phyloP scores from a whole-genome alignment of 2,329 filamentous ascomycete species.

The Aspergillus uvarum region DNA sequence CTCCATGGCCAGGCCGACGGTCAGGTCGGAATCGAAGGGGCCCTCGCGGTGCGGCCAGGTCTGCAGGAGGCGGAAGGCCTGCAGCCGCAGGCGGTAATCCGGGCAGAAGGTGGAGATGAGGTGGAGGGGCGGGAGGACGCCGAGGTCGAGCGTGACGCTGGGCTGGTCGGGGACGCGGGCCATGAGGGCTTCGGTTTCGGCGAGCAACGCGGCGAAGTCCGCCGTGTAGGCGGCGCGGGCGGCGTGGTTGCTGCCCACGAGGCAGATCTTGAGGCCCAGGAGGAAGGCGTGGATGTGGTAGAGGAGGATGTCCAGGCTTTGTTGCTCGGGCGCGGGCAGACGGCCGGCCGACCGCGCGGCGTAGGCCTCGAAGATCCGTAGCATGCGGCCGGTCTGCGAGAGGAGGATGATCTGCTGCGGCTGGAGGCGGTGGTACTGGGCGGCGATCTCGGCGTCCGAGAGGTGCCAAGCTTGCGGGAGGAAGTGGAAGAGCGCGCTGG shows the following conservation, averaged over 20 bases:
- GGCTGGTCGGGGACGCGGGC: slow-evolving; percentile 12
- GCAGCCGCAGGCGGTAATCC: slow-evolving; percentile 21
- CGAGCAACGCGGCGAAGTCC: slow-evolving; percentile 5
- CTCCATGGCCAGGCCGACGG: slow-evolving; percentile 28
- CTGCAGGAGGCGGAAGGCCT: slow-evolving; percentile 29
- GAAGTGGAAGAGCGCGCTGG: no score
- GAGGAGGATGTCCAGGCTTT: no score
- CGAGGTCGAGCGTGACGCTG: slow-evolving; percentile 28
- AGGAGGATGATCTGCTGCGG: no score
- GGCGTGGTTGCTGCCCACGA: slow-evolving; percentile 6
- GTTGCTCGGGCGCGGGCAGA: no score
- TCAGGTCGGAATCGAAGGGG: slow-evolving; percentile 34
- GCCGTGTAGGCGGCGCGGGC: slow-evolving; percentile 7
- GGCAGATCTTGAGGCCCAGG: not conserved
- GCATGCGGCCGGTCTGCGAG: no score
- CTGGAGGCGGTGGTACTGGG: no score
- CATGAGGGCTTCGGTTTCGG: slow-evolving; percentile 7
- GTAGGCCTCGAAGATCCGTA: no score
- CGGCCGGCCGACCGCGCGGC: no score
- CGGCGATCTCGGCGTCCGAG: no score
- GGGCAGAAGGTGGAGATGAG: slow-evolving; percentile 33
- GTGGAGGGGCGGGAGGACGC: slow-evolving; percentile 33
- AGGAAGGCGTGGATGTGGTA: no score
- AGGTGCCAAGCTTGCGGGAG: no score
- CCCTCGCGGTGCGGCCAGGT: slow-evolving; percentile 37